Conservation (phyloP, 768 basidiomycete genomes). For the Boletus coccyginus region DNA sequence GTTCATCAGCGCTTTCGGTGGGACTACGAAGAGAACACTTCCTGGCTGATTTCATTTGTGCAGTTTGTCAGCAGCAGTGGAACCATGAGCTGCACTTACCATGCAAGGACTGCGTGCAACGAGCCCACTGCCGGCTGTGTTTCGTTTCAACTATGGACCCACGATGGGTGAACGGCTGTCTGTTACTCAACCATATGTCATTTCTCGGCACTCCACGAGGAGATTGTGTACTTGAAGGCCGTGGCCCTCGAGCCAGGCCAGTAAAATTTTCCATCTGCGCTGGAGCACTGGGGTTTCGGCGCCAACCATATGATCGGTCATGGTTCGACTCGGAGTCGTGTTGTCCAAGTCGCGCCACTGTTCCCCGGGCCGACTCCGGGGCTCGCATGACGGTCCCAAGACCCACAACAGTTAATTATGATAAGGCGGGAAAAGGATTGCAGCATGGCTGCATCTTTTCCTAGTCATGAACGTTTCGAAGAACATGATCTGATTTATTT, state of each 20-base stretch:
- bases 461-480: too few species aligned
- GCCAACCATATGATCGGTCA: conserved; percentile 2
- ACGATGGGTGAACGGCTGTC: neutral
- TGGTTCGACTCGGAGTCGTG: too few species aligned
- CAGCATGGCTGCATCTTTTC: too few species aligned
- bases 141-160: neutral
- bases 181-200: conserved; percentile 45
- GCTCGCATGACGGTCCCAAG: too few species aligned
- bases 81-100: conserved; percentile 32
- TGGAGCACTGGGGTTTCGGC: neutral
- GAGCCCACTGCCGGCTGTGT: conserved; percentile 64
- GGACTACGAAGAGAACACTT: conserved; percentile 64
- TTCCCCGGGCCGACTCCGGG: too few species aligned
- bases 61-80: neutral
- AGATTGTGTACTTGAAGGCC: conserved; percentile 47
- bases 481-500: too few species aligned
- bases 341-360: too few species aligned
- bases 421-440: neutral
- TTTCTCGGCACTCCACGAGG: conserved; percentile 49
- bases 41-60: conserved; percentile 40
- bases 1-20: conserved; percentile 71
- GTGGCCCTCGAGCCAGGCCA: conserved; percentile 50
- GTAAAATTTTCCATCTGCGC: conserved; percentile 43
- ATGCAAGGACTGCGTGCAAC: conserved; percentile 46
- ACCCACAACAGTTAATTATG: neutral